Base-by-base conservation (phyloP, 352 stramenopile genomes). In the Pythium pyrilobum region DNA sequence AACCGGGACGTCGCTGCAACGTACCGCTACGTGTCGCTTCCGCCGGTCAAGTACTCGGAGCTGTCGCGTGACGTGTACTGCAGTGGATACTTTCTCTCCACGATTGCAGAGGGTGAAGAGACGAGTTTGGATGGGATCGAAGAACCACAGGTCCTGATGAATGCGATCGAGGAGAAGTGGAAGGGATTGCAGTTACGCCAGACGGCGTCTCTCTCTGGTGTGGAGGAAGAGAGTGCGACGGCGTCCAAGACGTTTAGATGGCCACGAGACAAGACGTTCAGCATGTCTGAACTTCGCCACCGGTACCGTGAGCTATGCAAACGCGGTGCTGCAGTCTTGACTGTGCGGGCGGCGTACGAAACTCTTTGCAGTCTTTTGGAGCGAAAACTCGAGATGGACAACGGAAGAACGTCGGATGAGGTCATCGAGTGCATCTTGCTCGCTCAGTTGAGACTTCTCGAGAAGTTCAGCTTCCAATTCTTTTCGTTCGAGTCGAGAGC, bases 141-240 rank as follows among this genome's bases (percentile, higher is more conserved):
- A 40, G 71, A 92, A 46, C 81, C 81, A 21, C 67, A 89, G 36
- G 71, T 85, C 27, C 29, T 90, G 32, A 90, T 92, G 79, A 70
- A 70, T 28, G 85, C 69, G 41, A 88, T 90, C 27, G 79, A 90
- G 59, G 77, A 89, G 20, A 89, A 89, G 48, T 92, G 81, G 81
- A 63, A 69, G 20, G 76, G 75, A 15, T 52, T 90, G 20, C 57
- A 61, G 40, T 66, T 72, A 11, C 73, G 72, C 16, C 75, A 89
- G 56, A 54, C 64, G 1, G 54, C 78, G 46, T 31, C 47, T 11
- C 59, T 77, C 10, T 11, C 4, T 21, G 66, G 69, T 11, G 59
- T 71, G 0, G 63, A 75, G 29, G 59, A 72, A n/a, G 64, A 89
- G 39, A 62, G 82, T 32, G 66, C 67, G 16, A 51, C 67, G 21